A percentile compares a stretch with the other conserved stretches of the same genome.
These are phyloP conservation scores for Kernera saxatilis DNA, from an alignment of 345 rosid species.

Conservation along the genomic window DNA sequence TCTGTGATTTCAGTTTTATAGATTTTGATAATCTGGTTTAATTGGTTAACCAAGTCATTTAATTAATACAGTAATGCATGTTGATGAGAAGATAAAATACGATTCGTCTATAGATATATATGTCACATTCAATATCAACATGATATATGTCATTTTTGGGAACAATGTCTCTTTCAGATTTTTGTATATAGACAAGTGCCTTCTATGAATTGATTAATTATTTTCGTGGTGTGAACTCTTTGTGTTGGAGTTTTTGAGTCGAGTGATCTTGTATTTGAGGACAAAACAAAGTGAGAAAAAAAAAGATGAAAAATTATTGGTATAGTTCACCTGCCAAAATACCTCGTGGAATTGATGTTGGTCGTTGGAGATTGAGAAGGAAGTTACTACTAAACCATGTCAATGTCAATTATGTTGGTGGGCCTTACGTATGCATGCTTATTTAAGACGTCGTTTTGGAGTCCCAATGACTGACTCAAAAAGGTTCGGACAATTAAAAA, in stretches of 20 bases:
- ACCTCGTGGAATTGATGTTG: slow-evolving; percentile 18
- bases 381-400: background rate
- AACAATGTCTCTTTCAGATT: background rate
- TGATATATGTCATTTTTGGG: background rate
- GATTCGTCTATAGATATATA: background rate
- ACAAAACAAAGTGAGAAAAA: too few relatives aligned
- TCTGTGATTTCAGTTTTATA: too few relatives aligned
- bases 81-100: too few relatives aligned
- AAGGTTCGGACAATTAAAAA: too few relatives aligned
- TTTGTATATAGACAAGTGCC: background rate
- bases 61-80: too few relatives aligned
- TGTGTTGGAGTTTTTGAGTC: too few relatives aligned
- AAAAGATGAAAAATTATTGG: background rate
- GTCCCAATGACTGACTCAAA: too few relatives aligned
- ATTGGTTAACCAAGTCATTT: too few relatives aligned
- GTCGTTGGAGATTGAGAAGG: background rate
- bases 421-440: too few relatives aligned
- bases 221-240: background rate
- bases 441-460: too few relatives aligned
- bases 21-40: too few relatives aligned
- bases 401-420: background rate
- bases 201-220: background rate
- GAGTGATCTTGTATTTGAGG: too few relatives aligned
- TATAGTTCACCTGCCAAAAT: slow-evolving; percentile 21
- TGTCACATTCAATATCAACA: background rate